Evolutionary conservation across 305 asterid genomes (phyloP), one percentile per base, ranked within the genome.

Genomic region (Coffea humblotiana): DNA sequence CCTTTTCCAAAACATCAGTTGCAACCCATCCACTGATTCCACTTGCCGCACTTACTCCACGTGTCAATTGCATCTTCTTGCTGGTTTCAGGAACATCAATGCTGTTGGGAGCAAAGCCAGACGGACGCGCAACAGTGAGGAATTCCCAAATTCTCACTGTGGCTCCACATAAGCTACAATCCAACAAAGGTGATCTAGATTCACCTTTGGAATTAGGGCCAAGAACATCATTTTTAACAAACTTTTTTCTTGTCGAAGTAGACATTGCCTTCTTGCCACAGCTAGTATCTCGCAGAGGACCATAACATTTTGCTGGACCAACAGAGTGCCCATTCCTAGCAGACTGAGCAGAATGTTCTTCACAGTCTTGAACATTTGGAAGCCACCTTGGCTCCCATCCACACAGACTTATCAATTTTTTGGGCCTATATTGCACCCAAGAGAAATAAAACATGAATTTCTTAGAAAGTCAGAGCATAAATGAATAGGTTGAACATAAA

Each of bases 351-450:
- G 99, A 96, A 90, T 96, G 91, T 85, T 96, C 99, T 85, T 94
- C 99, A 86, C 94, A 96, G 78, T 96, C 99, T 91, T 93, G 99
- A 84, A 96, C 83, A 90, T 96, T 96, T 83, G 97, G 97, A 82
- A 96, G 98, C 99, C 99, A 96, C 88, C 98, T 91, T 56, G 99
- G 97, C 82, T 96, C 99, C 99, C 99, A 96, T 85, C 98, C 99
- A 83, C 99, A 96, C 47, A 96, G 92, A 85, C 99, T 96, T 82
- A 94, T 93, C 85, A 96, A 81, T 91, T 92, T 92, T 96, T 84
- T 94, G 98, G 77, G 97, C 97, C 99, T 96, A 87, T 85, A 88
- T 72, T 51, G 68, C 71, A 65, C 32, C 45, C 19, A 54, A 35
- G 10, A 48, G 52, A 65, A 69, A 58, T 54, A 82, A 12, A n/a